Percentiles rank a stretch among this genome's conserved stretches.
These are phyloP conservation scores for Aquilaria malaccensis DNA, from an alignment of 345 rosid genomes.

Conservation along the genomic window DNA sequence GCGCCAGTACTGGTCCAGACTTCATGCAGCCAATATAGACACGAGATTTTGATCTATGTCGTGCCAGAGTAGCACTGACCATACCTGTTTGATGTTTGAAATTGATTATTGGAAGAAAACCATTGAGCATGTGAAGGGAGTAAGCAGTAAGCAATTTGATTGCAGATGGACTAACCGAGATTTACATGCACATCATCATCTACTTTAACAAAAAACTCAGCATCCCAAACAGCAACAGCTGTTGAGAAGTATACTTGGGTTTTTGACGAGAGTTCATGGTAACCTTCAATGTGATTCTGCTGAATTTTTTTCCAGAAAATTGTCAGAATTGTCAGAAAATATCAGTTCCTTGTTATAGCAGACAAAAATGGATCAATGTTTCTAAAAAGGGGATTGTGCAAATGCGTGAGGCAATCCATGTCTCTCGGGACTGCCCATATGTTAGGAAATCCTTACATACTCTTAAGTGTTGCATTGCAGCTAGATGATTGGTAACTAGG, in stretches of 20 bases:
- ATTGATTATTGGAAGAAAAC: slow-evolving; percentile 8
- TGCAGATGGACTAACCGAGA: slow-evolving; percentile 60
- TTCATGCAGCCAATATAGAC: slow-evolving; percentile 97
- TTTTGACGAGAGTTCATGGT: slow-evolving; percentile 62
- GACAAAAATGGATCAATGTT: too few relatives aligned
- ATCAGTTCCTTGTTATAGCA: too few relatives aligned
- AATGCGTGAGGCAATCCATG: too few relatives aligned
- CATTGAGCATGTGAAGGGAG: background rate
- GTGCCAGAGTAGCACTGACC: slow-evolving; percentile 76
- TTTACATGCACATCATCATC: slow-evolving; percentile 81
- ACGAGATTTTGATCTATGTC: slow-evolving; percentile 67
- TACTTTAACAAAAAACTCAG: slow-evolving; percentile 75
- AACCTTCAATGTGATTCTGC: slow-evolving; percentile 83
- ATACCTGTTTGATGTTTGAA: slow-evolving; percentile 36
- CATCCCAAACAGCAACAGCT: slow-evolving; percentile 74
- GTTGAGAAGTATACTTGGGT: slow-evolving; percentile 60
- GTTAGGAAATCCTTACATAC: too few relatives aligned
- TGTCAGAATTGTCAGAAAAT: background rate
- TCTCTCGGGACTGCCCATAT: too few relatives aligned
- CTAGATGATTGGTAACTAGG: background rate
- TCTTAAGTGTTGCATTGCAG: too few relatives aligned
- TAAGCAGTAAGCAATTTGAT: background rate
- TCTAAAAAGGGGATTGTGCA: too few relatives aligned
- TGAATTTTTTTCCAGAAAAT: background rate
- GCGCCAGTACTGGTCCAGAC: slow-evolving; percentile 90